Evolutionary conservation across 371 early-diverging fungal genomes (phyloP).

Genomic region (Rhizopus microsporus): DNA sequence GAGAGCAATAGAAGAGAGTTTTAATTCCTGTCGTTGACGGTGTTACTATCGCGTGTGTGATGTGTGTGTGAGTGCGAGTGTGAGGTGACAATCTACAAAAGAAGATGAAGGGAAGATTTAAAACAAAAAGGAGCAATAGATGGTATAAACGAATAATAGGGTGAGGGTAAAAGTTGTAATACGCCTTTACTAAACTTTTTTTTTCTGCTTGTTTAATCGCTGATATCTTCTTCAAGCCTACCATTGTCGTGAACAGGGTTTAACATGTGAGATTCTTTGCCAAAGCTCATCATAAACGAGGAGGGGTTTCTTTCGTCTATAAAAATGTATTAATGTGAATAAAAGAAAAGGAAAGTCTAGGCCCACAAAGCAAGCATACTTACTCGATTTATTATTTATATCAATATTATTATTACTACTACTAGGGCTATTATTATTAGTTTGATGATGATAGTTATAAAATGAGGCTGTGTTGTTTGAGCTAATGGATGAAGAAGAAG

Average conservation of each 20-base stretch:
- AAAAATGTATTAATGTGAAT: too few species aligned
- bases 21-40: too few species aligned
- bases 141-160: background rate
- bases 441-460: background rate
- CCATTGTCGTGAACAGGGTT: conserved; percentile 23
- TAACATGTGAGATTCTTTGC: conserved; percentile 35
- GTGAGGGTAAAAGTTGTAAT: background rate
- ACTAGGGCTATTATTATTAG: background rate
- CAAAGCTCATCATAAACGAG: conserved; percentile 32
- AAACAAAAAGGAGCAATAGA: too few species aligned
- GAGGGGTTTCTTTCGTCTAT: conserved; percentile 5
- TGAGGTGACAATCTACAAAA: too few species aligned
- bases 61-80: too few species aligned
- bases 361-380: background rate
- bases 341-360: too few species aligned
- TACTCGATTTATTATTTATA: conserved; percentile 3
- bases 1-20: too few species aligned
- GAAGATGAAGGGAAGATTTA: background rate
- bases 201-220: background rate
- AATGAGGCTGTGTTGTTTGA: background rate
- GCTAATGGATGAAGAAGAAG: background rate
- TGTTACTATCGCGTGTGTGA: too few species aligned
- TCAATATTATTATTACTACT: background rate
- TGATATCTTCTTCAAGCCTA: conserved; percentile 2
- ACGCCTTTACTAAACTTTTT: background rate